phyloP scores from a whole-genome alignment of 1,284 basidiomycete species.

The Ustilago trichophora region DNA sequence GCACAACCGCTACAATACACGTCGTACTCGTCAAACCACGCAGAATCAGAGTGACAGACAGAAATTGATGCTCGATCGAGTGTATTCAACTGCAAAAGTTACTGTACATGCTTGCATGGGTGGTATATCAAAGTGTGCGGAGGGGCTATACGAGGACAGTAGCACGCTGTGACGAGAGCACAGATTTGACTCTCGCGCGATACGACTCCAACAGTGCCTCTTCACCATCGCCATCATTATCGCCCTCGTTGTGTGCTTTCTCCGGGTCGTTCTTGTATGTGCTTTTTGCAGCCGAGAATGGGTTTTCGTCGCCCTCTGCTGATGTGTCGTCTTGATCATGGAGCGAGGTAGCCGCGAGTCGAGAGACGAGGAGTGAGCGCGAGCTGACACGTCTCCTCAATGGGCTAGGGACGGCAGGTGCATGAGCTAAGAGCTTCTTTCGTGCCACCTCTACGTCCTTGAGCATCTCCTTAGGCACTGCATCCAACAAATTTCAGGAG shows the following conservation, averaged over 20 bases:
- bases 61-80: too few relatives aligned
- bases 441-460: slow-evolving; percentile 19
- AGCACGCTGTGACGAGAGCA: background rate
- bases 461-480: slow-evolving; percentile 23
- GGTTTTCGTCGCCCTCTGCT: background rate
- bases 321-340: too few relatives aligned
- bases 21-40: too few relatives aligned
- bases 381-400: slow-evolving; percentile 23
- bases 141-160: slow-evolving; percentile 8
- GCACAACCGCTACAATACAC: too few relatives aligned
- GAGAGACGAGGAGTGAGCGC: slow-evolving; percentile 8
- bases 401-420: slow-evolving; percentile 42
- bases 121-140: too few relatives aligned
- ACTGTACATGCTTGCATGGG: too few relatives aligned
- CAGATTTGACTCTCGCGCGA: slow-evolving; percentile 5
- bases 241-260: background rate
- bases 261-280: background rate
- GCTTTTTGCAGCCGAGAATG: background rate
- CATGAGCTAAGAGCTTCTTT: slow-evolving; percentile 26
- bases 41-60: too few relatives aligned
- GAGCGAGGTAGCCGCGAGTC: slow-evolving; percentile 15
- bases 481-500: background rate
- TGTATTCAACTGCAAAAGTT: too few relatives aligned
- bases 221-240: background rate
- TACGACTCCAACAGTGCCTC: slow-evolving; percentile 6